phyloP scores from a whole-genome alignment of 495 filamentous ascomycete species.

The Trichoderma virens region DNA sequence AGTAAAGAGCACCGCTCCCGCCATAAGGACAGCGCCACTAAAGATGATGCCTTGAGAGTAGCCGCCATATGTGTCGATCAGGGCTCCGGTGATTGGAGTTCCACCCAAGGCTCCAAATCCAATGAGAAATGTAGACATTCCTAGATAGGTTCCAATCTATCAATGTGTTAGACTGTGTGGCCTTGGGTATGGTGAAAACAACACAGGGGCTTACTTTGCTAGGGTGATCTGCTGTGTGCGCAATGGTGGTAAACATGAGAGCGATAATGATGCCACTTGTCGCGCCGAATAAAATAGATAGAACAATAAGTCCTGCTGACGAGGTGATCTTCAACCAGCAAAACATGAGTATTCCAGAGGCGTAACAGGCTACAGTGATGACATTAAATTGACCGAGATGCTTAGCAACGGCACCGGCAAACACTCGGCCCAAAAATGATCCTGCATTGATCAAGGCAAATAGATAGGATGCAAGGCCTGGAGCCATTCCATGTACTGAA shows the following conservation, averaged over 20 bases:
- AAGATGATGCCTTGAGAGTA: conserved; percentile 1
- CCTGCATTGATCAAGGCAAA: conserved; percentile 45
- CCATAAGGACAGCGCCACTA: neutral
- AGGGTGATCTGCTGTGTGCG: neutral
- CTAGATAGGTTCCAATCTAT: neutral
- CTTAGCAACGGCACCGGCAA: conserved; percentile 48
- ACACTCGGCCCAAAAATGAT: conserved; percentile 48
- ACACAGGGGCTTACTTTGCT: neutral
- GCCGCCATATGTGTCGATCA: neutral
- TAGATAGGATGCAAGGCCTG: conserved; percentile 38
- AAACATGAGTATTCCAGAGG: conserved; percentile 34
- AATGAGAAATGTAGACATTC: conserved; percentile 2
- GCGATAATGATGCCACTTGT: neutral
- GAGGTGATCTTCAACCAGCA: conserved; percentile 30
- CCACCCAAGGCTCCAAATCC: neutral
- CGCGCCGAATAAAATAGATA: conserved; percentile 15
- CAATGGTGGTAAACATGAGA: neutral
- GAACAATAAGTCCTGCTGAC: conserved; percentile 35
- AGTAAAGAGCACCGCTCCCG: neutral
- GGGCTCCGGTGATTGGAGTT: neutral
- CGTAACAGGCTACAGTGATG: conserved; percentile 25
- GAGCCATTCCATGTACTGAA: conserved; percentile 34
- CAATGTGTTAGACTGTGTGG: neutral
- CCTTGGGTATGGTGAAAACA: neutral
- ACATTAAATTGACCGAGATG: conserved; percentile 46